Base-by-base conservation (phyloP, 164 flowering plant species). In the Echeveria elegans region DNA sequence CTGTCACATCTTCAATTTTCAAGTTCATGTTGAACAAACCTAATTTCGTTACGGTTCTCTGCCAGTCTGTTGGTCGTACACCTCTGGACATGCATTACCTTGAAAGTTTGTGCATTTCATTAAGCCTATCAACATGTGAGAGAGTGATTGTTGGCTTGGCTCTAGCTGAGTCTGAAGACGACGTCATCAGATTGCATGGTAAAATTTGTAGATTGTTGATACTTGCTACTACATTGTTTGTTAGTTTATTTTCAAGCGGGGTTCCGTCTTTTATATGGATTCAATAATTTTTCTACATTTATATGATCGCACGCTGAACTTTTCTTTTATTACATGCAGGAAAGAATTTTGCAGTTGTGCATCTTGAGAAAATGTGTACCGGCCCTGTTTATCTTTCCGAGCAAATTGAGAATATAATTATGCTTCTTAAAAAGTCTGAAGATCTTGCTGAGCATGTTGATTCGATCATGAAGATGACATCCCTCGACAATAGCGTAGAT, bases 71-170 rank as follows among this genome's bases (percentile, higher is more conserved):
- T 21, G 74, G 74, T 63, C 74, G 67, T 72, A 23, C 36, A 3
- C 71, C 70, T 24, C 66, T 86, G 65, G 82, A 36, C 70, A 88
- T 86, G 41, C 84, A 67, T 30, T 79, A 81, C 75, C 79, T 90
- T 63, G 84, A 70, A 64, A 80, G 79, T 74, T 74, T 95, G 14
- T 86, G 80, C 19, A 76, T 73, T 70, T 81, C 80, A 4, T 71
- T 92, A 37, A 74, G 74, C 30, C 74, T 95, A 66, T 79, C 97
- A 26, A 66, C 71, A 21, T 63, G 81, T 72, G 97, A 95, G 76
- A 92, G 82, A 77, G 82, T 92, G 76, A 82, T 77, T 26, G 40
- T 87, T 75, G 97, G 92, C 71, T 89, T 95, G 77, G 97, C 97
- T 56, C 76, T 95, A 72, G 79, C 90, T 36, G 92, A 92, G 61